These are phyloP conservation scores for Penicillium janthinellum DNA, from an alignment of 2,329 filamentous ascomycete genomes.

Conservation along the genomic window DNA sequence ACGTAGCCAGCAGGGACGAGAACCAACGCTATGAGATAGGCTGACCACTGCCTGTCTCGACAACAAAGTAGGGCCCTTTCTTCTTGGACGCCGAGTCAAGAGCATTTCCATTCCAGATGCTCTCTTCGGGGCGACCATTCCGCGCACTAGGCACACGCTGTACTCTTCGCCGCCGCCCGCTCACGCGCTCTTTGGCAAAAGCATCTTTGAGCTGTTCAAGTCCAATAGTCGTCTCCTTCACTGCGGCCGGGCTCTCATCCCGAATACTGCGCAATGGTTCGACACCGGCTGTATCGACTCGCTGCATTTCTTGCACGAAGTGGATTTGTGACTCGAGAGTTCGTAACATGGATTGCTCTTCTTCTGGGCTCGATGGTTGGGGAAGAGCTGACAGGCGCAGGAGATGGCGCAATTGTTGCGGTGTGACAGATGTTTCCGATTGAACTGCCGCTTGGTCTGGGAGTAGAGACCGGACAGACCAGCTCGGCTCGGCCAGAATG, in stretches of 20 bases:
- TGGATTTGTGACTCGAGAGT: slow-evolving; percentile 80
- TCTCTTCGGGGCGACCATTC: slow-evolving; percentile 43
- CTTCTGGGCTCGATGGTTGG: slow-evolving; percentile 60
- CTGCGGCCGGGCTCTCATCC: slow-evolving; percentile 60
- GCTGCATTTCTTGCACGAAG: slow-evolving; percentile 86
- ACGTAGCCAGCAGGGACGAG: not conserved
- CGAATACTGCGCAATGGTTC: slow-evolving; percentile 76
- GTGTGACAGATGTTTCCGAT: slow-evolving; percentile 54
- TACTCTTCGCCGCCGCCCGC: slow-evolving; percentile 51
- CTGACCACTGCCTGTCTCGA: slow-evolving; percentile 51
- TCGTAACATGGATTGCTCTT: slow-evolving; percentile 70
- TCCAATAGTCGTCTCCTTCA: slow-evolving; percentile 44
- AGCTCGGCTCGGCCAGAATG: slow-evolving; percentile 71
- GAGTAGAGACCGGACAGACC: slow-evolving; percentile 79
- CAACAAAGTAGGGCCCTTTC: slow-evolving; percentile 74
- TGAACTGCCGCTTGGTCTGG: slow-evolving; percentile 45
- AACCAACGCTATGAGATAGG: not conserved
- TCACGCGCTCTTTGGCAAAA: slow-evolving; percentile 43
- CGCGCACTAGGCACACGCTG: slow-evolving; percentile 38
- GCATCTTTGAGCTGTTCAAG: slow-evolving; percentile 40
- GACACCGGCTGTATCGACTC: slow-evolving; percentile 71
- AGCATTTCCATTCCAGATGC: slow-evolving; percentile 70
- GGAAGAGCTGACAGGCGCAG: slow-evolving; percentile 88
- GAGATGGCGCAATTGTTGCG: slow-evolving; percentile 75
- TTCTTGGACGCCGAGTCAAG: slow-evolving; percentile 66